Evolutionary conservation across 441 rosid genomes (phyloP), one percentile per base, ranked within the genome.

Genomic region (Bocquillonia castaneifolia): DNA sequence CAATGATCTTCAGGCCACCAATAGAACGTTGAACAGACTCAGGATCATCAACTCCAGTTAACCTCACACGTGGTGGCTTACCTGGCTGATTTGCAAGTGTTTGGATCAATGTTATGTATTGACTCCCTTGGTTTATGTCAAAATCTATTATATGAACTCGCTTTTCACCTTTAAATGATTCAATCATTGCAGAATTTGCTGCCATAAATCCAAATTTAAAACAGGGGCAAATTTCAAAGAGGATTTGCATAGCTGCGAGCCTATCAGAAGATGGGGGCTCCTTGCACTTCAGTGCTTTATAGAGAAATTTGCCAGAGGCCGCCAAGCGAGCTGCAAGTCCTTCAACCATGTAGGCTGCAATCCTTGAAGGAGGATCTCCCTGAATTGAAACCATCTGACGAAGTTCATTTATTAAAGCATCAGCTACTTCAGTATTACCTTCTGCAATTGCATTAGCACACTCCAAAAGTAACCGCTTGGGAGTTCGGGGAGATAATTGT

Each of bases 231-330:
- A 92, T 83, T 83, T 95, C 99, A 59, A 95, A 92, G 64, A 95
- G 93, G 54, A 95, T 90, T 72, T 95, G 99, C 99, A 95, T 95
- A 0, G 99, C 99, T 40, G 99, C 98, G 36, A 95, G 95, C 77
- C 98, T 84, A 73, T 95, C 96, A 48, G 83, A 82, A 25, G 97
- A 84, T 66, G 99, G 99, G 68, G 99, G 96, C 76, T 90, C 99
- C 79, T 95, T 95, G 87, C 99, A 95, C 80, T 83, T 95, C 72
- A 95, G 77, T 61, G 99, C 87, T 79, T 75, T 88, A 76, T 95
- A 95, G 6, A 95, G 86, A 59, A 69, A 86, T 70, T 83, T 92
- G 31, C 99, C 99, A 25, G 99, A 92, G 28, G 85, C 78, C 74
- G 98, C 96, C 88, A 95, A 81, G 55, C 94, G 87, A 60, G 99